phyloP scores from a whole-genome alignment of 2,329 filamentous ascomycete genomes.

The Microsporum canis region DNA sequence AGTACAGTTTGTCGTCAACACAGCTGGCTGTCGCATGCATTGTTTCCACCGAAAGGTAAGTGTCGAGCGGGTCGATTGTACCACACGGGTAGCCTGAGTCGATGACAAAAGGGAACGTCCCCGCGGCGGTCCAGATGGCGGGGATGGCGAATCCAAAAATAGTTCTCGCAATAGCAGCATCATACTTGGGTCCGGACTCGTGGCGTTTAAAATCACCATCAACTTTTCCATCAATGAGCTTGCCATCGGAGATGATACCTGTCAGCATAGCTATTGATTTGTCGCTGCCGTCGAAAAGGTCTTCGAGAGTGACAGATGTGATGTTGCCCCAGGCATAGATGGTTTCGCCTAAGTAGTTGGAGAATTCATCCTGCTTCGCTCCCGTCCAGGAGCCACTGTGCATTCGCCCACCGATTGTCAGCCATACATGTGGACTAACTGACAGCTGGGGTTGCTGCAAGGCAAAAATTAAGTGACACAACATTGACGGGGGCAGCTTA shows the following conservation, averaged over 20 bases:
- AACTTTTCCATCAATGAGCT: slow-evolving; percentile 3
- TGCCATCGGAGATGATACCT: slow-evolving; percentile 2
- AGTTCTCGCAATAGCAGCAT: neutral
- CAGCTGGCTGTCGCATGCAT: slow-evolving; percentile 6
- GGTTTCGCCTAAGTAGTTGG: neutral
- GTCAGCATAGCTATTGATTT: neutral
- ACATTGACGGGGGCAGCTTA: neutral
- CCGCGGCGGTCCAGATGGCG: neutral
- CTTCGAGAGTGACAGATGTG: neutral
- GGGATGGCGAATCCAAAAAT: slow-evolving; percentile 1
- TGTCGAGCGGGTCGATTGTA: slow-evolving; percentile 1
- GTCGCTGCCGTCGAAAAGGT: neutral
- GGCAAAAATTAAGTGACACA: neutral
- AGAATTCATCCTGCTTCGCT: neutral
- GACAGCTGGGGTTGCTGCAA: neutral
- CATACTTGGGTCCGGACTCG: neutral
- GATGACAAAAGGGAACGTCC: slow-evolving; percentile 10
- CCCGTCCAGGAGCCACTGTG: neutral
- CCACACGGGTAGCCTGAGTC: slow-evolving; percentile 12
- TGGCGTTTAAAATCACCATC: neutral
- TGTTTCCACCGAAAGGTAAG: slow-evolving; percentile 3
- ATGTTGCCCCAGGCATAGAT: neutral
- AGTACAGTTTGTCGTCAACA: slow-evolving; percentile 9
- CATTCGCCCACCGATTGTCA: neutral
- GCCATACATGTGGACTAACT: neutral